These are phyloP conservation scores for Bjerkandera adusta DNA, from an alignment of 1,284 basidiomycete species.

Conservation along the genomic window DNA sequence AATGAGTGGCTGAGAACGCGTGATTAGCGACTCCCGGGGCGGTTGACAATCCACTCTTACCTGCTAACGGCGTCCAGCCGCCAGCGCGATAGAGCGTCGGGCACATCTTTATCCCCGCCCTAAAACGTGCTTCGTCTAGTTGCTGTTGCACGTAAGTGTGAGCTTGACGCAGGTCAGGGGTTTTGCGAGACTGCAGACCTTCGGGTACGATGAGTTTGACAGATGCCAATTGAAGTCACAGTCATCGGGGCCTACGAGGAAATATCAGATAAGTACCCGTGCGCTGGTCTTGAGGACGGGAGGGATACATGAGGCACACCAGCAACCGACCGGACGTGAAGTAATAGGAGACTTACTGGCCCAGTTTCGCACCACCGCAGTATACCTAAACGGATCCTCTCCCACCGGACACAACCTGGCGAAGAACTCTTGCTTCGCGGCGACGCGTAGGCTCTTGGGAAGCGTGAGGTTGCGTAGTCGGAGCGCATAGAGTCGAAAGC, in stretches of 20 bases:
- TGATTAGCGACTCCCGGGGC: background rate
- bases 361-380: conserved; percentile 42
- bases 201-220: conserved; percentile 77
- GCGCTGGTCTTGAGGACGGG: no score
- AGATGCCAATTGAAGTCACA: conserved; percentile 71
- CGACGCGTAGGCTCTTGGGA: conserved; percentile 28
- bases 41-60: no score
- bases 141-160: no score
- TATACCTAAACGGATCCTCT: conserved; percentile 48
- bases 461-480: conserved; percentile 41
- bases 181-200: conserved; percentile 45
- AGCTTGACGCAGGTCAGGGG: no score
- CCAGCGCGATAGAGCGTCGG: conserved; percentile 64
- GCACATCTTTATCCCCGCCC: conserved; percentile 47
- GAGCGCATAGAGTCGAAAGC: conserved; percentile 36
- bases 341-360: conserved; percentile 54
- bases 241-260: conserved; percentile 66
- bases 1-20: conserved; percentile 62
- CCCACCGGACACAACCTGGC: conserved; percentile 54
- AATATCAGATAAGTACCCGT: no score
- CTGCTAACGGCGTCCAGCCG: conserved; percentile 71
- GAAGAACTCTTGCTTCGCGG: conserved; percentile 36
- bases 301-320: no score
- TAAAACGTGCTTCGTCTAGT: conserved; percentile 49
- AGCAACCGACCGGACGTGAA: no score